phyloP scores from a whole-genome alignment of 306 rosid genomes.

The Fragaria ananassa region DNA sequence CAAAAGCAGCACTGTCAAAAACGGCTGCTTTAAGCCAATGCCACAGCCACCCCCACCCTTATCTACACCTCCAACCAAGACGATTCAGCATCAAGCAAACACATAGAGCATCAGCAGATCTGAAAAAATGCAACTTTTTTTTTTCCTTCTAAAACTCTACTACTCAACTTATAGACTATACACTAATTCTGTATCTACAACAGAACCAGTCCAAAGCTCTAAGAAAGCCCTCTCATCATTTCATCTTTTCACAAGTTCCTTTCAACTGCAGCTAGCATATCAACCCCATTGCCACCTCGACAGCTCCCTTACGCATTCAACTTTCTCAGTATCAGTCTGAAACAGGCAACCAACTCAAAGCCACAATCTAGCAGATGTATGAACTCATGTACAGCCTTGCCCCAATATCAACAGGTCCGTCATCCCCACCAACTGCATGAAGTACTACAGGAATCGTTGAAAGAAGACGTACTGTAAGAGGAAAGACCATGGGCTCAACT shows the following conservation, averaged over 20 bases:
- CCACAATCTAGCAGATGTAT: constrained; percentile 43
- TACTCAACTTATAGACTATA: constrained; percentile 22
- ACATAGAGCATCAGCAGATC: constrained; percentile 31
- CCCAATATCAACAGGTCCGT: constrained; percentile 75
- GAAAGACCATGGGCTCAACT: constrained; percentile 63
- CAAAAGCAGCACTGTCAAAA: constrained; percentile 41
- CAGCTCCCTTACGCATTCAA: neutral
- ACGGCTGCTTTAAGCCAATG: constrained; percentile 29
- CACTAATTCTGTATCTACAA: constrained; percentile 38
- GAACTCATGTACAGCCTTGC: constrained; percentile 79
- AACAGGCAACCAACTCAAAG: constrained; percentile 13
- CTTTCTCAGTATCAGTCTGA: constrained; percentile 8
- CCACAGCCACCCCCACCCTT: constrained; percentile 30
- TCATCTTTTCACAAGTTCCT: constrained; percentile 5
- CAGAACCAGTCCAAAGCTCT: constrained; percentile 5
- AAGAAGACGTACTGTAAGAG: constrained; percentile 55
- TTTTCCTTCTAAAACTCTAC: constrained; percentile 27
- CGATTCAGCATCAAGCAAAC: constrained; percentile 17
- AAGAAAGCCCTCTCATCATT: constrained; percentile 5
- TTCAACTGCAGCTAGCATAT: constrained; percentile 6
- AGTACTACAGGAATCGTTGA: constrained; percentile 75
- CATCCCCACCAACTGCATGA: constrained; percentile 81
- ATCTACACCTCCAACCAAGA: constrained; percentile 36
- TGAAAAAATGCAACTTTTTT: neutral
- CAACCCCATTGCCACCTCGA: constrained; percentile 15